phyloP scores from a whole-genome alignment of 2,329 filamentous ascomycete genomes.

The Pseudogymnoascus sp. region DNA sequence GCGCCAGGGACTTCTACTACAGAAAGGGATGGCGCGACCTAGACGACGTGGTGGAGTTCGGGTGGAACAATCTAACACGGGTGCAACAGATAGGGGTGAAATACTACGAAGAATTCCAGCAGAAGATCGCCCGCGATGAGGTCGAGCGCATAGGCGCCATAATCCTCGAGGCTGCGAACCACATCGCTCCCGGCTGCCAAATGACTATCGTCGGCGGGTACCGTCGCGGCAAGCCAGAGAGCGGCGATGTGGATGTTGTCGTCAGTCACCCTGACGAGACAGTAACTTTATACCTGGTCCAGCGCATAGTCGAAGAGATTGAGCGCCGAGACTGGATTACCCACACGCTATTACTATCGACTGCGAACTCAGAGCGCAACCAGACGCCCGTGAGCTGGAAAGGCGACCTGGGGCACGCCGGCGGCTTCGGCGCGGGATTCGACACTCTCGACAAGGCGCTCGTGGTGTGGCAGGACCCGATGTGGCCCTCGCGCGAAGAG shows the following conservation, averaged over 20 bases:
- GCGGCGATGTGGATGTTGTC: constrained; percentile 80
- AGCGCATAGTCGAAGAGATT: constrained; percentile 60
- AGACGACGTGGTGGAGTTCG: constrained; percentile 77
- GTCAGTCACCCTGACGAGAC: constrained; percentile 67
- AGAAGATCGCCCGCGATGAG: constrained; percentile 63
- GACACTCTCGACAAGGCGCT: constrained; percentile 87
- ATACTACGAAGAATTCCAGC: constrained; percentile 77
- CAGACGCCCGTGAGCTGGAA: constrained; percentile 53
- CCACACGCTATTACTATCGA: constrained; percentile 66
- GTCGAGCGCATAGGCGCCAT: constrained; percentile 58
- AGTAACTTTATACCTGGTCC: constrained; percentile 61
- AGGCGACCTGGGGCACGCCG: constrained; percentile 30
- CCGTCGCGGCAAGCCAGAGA: constrained; percentile 53
- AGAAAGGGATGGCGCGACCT: constrained; percentile 71
- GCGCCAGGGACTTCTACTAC: constrained; percentile 68
- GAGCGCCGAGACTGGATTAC: constrained; percentile 66
- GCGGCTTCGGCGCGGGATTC: constrained; percentile 52
- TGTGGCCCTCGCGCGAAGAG: constrained; percentile 32
- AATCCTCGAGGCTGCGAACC: constrained; percentile 59
- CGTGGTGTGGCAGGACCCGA: constrained; percentile 79
- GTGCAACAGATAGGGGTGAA: constrained; percentile 93
- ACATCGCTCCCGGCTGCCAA: constrained; percentile 48
- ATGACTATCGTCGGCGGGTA: constrained; percentile 60
- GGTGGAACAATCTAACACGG: constrained; percentile 65
- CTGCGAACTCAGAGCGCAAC: constrained; percentile 61